These are phyloP conservation scores for Halenospora varia DNA, from an alignment of 495 filamentous ascomycete species.

Conservation along the genomic window DNA sequence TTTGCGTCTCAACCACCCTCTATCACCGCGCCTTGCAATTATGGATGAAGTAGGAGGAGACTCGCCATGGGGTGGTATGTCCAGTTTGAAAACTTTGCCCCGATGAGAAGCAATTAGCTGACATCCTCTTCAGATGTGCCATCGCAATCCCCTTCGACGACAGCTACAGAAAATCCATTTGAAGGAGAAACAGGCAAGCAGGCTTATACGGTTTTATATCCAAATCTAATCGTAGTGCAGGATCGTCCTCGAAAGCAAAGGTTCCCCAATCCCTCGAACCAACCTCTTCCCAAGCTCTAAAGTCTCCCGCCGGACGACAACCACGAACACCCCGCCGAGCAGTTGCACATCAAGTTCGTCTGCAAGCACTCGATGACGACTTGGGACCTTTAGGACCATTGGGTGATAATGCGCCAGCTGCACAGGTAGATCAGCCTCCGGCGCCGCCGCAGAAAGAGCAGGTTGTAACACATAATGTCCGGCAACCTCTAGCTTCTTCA, in stretches of 20 bases:
- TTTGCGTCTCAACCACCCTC: neutral
- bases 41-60: constrained; percentile 63
- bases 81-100: neutral
- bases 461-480: constrained; percentile 53
- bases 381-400: constrained; percentile 90
- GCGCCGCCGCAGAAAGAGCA: constrained; percentile 85
- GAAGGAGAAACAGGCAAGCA: constrained; percentile 14
- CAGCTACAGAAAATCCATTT: constrained; percentile 14
- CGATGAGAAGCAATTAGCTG: constrained; percentile 1
- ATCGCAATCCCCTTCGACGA: constrained; percentile 11
- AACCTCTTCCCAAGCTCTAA: constrained; percentile 18
- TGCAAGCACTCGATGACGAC: constrained; percentile 87
- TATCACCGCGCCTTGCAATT: constrained; percentile 14
- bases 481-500: constrained; percentile 43
- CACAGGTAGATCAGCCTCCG: constrained; percentile 64
- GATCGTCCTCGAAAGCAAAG: constrained; percentile 17
- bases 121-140: constrained; percentile 21
- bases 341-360: constrained; percentile 73
- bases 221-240: constrained; percentile 13
- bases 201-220: no score
- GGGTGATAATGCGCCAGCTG: constrained; percentile 51
- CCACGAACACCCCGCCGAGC: constrained; percentile 60
- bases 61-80: constrained; percentile 68
- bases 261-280: constrained; percentile 15
- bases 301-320: constrained; percentile 23